Evolutionary conservation across 1,284 basidiomycete species (phyloP), one percentile per base, ranked within the genome.

Genomic region (Apiotrichum veenhuisii): DNA sequence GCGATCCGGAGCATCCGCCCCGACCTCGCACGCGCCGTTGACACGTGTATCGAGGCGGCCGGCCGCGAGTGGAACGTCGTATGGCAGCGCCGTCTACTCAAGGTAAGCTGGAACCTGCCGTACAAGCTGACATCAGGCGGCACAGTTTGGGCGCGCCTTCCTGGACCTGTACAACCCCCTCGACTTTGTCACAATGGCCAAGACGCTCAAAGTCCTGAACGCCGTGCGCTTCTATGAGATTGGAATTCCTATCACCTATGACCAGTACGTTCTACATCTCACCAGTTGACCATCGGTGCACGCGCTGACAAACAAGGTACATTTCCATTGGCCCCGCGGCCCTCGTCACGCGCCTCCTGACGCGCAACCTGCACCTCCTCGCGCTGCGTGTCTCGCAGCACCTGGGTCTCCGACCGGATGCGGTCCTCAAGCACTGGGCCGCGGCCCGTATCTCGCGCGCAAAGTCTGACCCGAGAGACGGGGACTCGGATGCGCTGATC

Each of bases 371-470:
- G 59, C 94, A 98, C 72, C 83, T 97, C 1, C 84, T 97, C 33
- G 91, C 93, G 2, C 84, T 98, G 8, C 86, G 91, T n/a, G 87
- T 98, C 61, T 93, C 93, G 1, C 82, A 85, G 11, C 91, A 86
- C 76, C 82, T 98, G 17, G 82, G 83, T 8, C 80, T 97, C 23
- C 87, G 89, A 27, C 88, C 91, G 0, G 89, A 94, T 61, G 82
- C 85, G 0, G 92, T 98, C 0, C 80, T 98, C 44, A 90, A 88
- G 66, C 95, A 98, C 72, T 98, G 96, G 96, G 94, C 96, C 0
- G 87, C 86, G 58, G 88, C 90, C 8, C 95, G 96, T 75, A 94
- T 98, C 56, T 76, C 85, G 26, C 83, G 84, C 9, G 85, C 89
- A 10, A 83, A 85, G 63, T 81, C 81, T 4, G 80, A 83, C 51